Evolutionary conservation across 78 protist genomes (phyloP).

Genomic region (Polysphondylium violaceum): DNA sequence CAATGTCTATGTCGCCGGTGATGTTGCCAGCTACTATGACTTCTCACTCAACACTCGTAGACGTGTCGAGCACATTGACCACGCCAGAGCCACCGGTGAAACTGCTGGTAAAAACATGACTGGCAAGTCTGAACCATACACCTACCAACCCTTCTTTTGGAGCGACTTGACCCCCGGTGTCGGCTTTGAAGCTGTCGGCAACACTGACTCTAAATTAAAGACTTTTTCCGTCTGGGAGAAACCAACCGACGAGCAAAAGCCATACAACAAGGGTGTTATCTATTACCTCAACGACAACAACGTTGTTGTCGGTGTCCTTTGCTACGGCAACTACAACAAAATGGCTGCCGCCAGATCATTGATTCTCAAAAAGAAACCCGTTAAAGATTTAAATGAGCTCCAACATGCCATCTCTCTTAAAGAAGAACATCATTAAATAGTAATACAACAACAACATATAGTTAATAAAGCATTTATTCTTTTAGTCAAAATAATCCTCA

Average conservation of each 20-base stretch:
- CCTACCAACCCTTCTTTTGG: constrained; percentile 77
- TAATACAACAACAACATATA: not conserved
- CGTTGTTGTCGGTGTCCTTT: constrained; percentile 57
- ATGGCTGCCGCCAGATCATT: constrained; percentile 52
- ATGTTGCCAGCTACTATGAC: constrained; percentile 86
- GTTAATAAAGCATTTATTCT: too few relatives aligned
- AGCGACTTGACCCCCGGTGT: constrained; percentile 52
- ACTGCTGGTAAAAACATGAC: constrained; percentile 66
- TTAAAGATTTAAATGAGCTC: constrained; percentile 21
- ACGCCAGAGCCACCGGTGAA: constrained; percentile 88
- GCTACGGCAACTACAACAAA: constrained; percentile 49
- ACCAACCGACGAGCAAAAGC: not conserved
- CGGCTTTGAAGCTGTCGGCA: constrained; percentile 71
- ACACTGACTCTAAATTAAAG: constrained; percentile 42
- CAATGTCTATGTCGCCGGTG: constrained; percentile 90
- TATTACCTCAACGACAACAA: constrained; percentile 56
- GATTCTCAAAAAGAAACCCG: constrained; percentile 7
- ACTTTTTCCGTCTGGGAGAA: constrained; percentile 76
- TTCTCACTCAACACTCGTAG: constrained; percentile 79
- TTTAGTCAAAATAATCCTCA: constrained; percentile 74
- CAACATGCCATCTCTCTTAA: constrained; percentile 62
- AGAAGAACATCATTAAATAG: constrained; percentile 39
- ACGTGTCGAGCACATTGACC: constrained; percentile 92
- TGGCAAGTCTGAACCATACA: constrained; percentile 45
- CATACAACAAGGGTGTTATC: constrained; percentile 51